These are phyloP conservation scores for Mycena olivaceomarginata DNA, from an alignment of 768 basidiomycete genomes.

Conservation along the genomic window DNA sequence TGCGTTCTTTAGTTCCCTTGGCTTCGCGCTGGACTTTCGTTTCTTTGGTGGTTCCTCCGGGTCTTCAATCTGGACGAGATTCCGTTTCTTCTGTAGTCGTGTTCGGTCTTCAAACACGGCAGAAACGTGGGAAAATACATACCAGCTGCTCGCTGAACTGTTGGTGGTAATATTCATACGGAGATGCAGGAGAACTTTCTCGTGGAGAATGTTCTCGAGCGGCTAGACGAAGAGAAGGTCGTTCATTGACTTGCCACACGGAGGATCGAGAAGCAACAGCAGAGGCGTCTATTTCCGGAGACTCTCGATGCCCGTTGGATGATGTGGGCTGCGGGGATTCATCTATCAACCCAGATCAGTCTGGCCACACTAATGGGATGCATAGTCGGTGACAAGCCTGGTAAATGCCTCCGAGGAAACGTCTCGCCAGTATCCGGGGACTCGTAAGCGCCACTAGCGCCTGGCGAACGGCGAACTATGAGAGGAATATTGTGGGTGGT, in stretches of 20 bases:
- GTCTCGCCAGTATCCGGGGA: background rate
- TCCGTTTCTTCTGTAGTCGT: conserved; percentile 32
- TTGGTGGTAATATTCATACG: conserved; percentile 42
- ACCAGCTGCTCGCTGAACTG: conserved; percentile 46
- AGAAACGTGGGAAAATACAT: conserved; percentile 47
- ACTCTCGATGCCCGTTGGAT: conserved; percentile 9
- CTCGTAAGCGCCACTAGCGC: background rate
- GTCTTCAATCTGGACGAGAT: conserved; percentile 27
- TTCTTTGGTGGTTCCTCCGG: conserved; percentile 39
- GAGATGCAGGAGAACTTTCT: conserved; percentile 51
- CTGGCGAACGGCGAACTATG: background rate
- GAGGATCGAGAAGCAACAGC: background rate
- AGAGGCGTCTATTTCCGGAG: conserved; percentile 23
- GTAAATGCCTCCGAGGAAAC: background rate
- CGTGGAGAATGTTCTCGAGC: conserved; percentile 64
- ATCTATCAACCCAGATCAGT: conserved; percentile 17
- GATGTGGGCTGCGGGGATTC: background rate
- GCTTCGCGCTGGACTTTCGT: conserved; percentile 16
- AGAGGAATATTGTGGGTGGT: background rate
- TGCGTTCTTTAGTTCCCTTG: conserved; percentile 18
- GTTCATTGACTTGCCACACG: conserved; percentile 54
- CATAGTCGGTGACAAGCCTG: background rate
- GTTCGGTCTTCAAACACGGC: conserved; percentile 28
- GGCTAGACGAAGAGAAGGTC: conserved; percentile 76
- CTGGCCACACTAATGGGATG: background rate